Percentiles rank a stretch among this genome's conserved stretches.
These are phyloP conservation scores for Barnettozyma wickerhamii DNA, from an alignment of 805 yeast species.

Conservation along the genomic window DNA sequence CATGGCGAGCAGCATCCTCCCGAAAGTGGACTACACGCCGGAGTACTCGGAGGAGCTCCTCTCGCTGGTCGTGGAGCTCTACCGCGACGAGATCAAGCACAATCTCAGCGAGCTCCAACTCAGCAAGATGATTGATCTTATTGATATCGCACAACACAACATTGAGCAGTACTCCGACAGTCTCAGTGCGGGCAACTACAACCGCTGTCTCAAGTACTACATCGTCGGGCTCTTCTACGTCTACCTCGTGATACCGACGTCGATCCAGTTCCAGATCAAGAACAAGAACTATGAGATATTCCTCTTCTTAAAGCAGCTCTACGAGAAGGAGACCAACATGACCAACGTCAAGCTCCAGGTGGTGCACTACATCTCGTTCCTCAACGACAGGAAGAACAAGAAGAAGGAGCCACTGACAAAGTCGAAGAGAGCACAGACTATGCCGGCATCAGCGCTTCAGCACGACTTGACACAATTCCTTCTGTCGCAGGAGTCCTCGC, in stretches of 20 bases:
- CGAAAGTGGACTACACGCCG: slow-evolving; percentile 29
- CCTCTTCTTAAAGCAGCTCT: slow-evolving; percentile 30
- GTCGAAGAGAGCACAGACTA: slow-evolving; percentile 31
- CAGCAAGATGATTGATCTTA: slow-evolving; percentile 32
- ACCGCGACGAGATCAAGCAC: slow-evolving; percentile 31
- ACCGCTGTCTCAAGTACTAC: slow-evolving; percentile 30
- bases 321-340: slow-evolving; percentile 35
- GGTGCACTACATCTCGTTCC: slow-evolving; percentile 28
- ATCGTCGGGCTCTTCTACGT: slow-evolving; percentile 35
- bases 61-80: slow-evolving; percentile 26
- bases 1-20: slow-evolving; percentile 6
- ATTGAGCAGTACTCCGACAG: slow-evolving; percentile 29
- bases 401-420: slow-evolving; percentile 1
- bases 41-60: slow-evolving; percentile 36
- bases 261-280: slow-evolving; percentile 36
- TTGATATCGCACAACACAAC: slow-evolving; percentile 33
- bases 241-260: slow-evolving; percentile 34
- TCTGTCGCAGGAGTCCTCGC: slow-evolving; percentile 2
- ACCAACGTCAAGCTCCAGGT: slow-evolving; percentile 35
- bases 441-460: slow-evolving; percentile 20
- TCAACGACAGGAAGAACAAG: slow-evolving; percentile 18
- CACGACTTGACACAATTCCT: slow-evolving; percentile 14
- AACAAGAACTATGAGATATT: slow-evolving; percentile 36
- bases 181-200: slow-evolving; percentile 16
- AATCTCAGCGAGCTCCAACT: slow-evolving; percentile 28